phyloP scores from a whole-genome alignment of 2,329 filamentous ascomycete species.

The Cladosporium velox region DNA sequence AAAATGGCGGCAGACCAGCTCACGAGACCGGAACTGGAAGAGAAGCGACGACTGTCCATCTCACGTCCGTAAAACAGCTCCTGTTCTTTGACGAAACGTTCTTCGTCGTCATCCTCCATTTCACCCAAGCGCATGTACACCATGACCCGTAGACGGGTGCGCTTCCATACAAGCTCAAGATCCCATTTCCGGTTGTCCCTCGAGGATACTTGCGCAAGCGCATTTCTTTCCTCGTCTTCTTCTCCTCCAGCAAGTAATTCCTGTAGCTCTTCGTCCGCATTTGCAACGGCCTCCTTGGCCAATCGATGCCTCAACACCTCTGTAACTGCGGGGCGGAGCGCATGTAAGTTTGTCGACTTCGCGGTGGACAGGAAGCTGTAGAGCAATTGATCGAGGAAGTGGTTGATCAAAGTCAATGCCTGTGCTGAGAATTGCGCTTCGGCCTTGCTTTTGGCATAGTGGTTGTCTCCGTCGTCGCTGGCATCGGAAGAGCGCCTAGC shows the following conservation, averaged over 20 bases:
- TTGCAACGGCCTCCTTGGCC: slow-evolving; percentile 78
- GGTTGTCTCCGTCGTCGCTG: slow-evolving; percentile 58
- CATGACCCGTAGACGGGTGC: slow-evolving; percentile 92
- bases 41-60: slow-evolving; percentile 49
- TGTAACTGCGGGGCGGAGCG: slow-evolving; percentile 76
- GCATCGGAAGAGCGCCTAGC: slow-evolving; percentile 40
- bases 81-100: slow-evolving; percentile 80
- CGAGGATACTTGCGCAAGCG: slow-evolving; percentile 25
- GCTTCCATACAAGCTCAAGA: slow-evolving; percentile 90
- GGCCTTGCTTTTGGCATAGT: slow-evolving; percentile 62
- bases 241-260: slow-evolving; percentile 84
- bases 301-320: slow-evolving; percentile 89
- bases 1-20: slow-evolving; percentile 95
- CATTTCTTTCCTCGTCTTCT: slow-evolving; percentile 62
- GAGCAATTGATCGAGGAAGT: slow-evolving; percentile 88
- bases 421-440: slow-evolving; percentile 71
- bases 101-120: slow-evolving; percentile 97
- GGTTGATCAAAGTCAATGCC: slow-evolving; percentile 79
- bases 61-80: slow-evolving; percentile 64
- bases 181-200: slow-evolving; percentile 67
- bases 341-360: slow-evolving; percentile 72
- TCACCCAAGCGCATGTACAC: slow-evolving; percentile 96
- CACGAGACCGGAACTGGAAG: slow-evolving; percentile 53
- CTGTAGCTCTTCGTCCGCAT: slow-evolving; percentile 81
- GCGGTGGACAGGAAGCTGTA: slow-evolving; percentile 85